These are phyloP conservation scores for Handroanthus guayacan DNA, from an alignment of 257 asterid genomes.

Conservation along the genomic window DNA sequence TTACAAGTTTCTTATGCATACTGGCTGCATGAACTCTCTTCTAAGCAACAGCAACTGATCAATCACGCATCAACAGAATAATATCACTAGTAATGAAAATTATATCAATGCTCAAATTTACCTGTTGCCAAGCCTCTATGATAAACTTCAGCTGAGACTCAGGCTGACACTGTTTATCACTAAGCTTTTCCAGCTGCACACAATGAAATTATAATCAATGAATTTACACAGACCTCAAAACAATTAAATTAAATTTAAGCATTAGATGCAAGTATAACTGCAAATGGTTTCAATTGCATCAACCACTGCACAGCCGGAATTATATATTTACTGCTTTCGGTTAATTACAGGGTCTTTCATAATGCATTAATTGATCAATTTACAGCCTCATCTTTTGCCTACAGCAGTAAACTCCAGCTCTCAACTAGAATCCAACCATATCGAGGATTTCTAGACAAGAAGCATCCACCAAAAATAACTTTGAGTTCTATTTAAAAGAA, in stretches of 20 bases:
- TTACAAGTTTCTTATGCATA: not conserved
- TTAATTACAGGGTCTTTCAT: not conserved
- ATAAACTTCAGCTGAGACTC: conserved; percentile 97
- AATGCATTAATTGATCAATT: not conserved
- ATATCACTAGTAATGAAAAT: conserved; percentile 11
- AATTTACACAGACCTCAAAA: conserved; percentile 21
- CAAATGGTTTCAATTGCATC: conserved; percentile 1
- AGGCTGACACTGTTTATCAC: conserved; percentile 88
- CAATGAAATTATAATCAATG: conserved; percentile 34
- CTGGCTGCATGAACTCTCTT: not conserved
- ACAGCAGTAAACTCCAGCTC: not conserved
- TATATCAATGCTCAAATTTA: conserved; percentile 35
- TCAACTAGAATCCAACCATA: conserved; percentile 2
- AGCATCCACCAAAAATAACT: conserved; percentile 15
- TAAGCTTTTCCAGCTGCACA: conserved; percentile 93
- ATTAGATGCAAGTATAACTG: conserved; percentile 18
- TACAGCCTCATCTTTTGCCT: conserved; percentile 1
- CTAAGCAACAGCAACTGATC: conserved; percentile 22
- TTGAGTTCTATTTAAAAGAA: not conserved
- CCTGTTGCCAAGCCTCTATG: conserved; percentile 98
- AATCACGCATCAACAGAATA: conserved; percentile 13
- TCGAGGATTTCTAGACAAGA: not conserved
- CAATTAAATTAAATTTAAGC: conserved; percentile 7
- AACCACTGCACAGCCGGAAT: not conserved
- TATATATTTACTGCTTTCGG: not conserved